These are phyloP conservation scores for Boletus rubroflammeus DNA, from an alignment of 768 basidiomycete species.

Conservation along the genomic window DNA sequence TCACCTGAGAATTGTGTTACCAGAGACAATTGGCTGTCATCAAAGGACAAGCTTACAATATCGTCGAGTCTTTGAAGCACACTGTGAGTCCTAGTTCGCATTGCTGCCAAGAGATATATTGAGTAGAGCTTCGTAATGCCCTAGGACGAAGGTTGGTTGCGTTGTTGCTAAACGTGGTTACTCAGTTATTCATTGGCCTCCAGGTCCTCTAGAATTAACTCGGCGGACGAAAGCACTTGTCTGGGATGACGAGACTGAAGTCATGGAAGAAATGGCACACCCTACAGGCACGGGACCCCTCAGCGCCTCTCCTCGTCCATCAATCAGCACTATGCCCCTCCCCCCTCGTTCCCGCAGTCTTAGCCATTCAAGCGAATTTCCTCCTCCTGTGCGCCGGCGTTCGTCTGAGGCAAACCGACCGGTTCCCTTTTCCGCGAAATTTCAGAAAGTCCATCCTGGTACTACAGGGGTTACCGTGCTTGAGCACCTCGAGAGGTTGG, in stretches of 20 bases:
- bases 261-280: conserved; percentile 49
- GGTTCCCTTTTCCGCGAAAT: conserved; percentile 81
- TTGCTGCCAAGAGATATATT: not conserved
- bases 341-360: conserved; percentile 55
- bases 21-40: conserved; percentile 89
- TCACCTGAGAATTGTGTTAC: not conserved
- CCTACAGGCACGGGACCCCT: conserved; percentile 34
- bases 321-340: conserved; percentile 58
- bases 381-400: conserved; percentile 62
- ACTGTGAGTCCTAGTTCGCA: conserved; percentile 43
- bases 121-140: conserved; percentile 2
- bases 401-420: conserved; percentile 67
- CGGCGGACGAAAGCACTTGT: conserved; percentile 77
- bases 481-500: conserved; percentile 80
- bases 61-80: conserved; percentile 80
- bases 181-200: conserved; percentile 9
- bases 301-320: conserved; percentile 53
- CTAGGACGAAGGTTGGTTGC: conserved; percentile 68
- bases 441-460: conserved; percentile 77
- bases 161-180: not conserved
- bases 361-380: conserved; percentile 62
- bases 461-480: conserved; percentile 85
- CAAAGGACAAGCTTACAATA: conserved; percentile 91
- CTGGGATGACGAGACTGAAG: conserved; percentile 82
- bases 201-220: conserved; percentile 88